Conservation (phyloP, 1,139 yeast species). For the Dujonia santamariae region DNA sequence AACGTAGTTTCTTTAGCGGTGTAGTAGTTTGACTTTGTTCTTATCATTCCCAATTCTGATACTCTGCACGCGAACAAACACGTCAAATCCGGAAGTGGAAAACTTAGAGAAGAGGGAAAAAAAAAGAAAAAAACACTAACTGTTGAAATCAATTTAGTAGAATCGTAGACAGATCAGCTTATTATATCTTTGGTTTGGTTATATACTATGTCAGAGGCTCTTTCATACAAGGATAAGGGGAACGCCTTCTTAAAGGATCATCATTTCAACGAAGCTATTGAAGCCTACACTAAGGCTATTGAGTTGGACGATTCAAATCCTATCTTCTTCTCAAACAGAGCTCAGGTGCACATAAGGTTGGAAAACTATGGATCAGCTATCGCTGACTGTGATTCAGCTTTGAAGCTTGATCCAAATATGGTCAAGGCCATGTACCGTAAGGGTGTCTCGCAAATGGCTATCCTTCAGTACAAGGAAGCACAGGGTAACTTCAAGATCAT, state of each 20-base stretch:
- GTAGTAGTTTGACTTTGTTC: no score
- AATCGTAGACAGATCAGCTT: no score
- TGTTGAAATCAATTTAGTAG: no score
- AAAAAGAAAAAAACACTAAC: no score
- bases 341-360: conserved; percentile 81
- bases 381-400: conserved; percentile 69
- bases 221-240: conserved; percentile 64
- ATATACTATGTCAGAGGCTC: conserved; percentile 35
- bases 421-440: conserved; percentile 80
- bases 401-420: conserved; percentile 63
- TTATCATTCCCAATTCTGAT: no score
- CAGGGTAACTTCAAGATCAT: conserved; percentile 66
- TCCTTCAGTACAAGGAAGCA: conserved; percentile 74
- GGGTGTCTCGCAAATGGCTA: conserved; percentile 79
- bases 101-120: no score
- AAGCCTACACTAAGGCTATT: conserved; percentile 74
- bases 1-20: no score
- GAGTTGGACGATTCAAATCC: conserved; percentile 64
- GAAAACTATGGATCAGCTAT: conserved; percentile 88
- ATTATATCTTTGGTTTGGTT: no score
- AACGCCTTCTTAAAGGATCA: conserved; percentile 66
- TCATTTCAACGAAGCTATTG: conserved; percentile 65
- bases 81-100: no score
- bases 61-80: no score
- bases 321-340: conserved; percentile 80